Percentiles rank a stretch among this genome's conserved stretches.
phyloP scores from a whole-genome alignment of 31 red algal genomes.

The Odonthalia washingtoniensis region DNA sequence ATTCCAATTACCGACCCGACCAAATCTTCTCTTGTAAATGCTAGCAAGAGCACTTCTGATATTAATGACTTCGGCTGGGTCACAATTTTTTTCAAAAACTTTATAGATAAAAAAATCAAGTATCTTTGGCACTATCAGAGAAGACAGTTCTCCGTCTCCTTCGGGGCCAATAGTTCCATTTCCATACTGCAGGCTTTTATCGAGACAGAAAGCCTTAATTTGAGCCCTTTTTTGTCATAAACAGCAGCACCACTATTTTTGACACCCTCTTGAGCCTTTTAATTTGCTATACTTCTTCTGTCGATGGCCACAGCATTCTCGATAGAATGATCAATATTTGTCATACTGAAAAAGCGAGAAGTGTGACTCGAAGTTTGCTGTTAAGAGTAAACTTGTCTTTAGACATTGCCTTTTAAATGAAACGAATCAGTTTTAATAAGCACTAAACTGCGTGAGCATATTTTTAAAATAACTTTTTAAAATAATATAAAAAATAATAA shows the following conservation, averaged over 20 bases:
- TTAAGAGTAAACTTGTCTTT: no score
- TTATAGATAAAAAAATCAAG: slow-evolving; percentile 17
- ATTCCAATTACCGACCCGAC: background rate
- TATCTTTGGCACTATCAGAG: background rate
- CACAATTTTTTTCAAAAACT: background rate
- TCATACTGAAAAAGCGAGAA: no score
- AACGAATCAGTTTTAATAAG: no score
- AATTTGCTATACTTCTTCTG: no score
- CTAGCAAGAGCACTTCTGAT: background rate
- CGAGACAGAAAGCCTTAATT: background rate
- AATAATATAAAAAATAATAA: no score
- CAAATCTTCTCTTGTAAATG: background rate
- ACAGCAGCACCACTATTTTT: background rate
- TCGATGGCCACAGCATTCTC: no score
- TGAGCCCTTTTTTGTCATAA: slow-evolving; percentile 21
- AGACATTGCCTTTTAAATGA: no score
- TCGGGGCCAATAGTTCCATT: slow-evolving; percentile 9
- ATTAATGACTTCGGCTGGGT: background rate
- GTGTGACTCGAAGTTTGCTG: no score
- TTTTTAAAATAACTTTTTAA: no score
- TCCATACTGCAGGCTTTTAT: background rate
- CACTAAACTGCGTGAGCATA: no score
- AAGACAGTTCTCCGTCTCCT: background rate
- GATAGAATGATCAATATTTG: no score
- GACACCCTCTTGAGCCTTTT: no score